Evolutionary conservation across 2,329 filamentous ascomycete genomes (phyloP), one percentile per base, ranked within the genome.

Genomic region (Alternaria arborescens): DNA sequence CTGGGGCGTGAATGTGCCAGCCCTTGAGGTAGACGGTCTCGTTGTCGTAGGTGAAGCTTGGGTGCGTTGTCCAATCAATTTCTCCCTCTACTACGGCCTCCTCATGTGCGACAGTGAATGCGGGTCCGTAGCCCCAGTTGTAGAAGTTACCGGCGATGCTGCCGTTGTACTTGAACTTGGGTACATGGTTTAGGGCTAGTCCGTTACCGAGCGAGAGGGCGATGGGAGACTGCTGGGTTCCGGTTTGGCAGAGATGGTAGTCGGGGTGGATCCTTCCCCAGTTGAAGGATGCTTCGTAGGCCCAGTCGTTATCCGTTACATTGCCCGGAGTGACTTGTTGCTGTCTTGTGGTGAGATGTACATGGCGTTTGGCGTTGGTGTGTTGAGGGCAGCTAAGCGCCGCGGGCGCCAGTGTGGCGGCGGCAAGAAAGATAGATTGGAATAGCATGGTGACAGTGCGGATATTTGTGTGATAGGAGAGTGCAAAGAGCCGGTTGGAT

Each of bases 1-100:
- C 82, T 0, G 84, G 83, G 0, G 82, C 69, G 66, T 86, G 84
- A 50, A 84, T 81, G 73, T 85, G 84, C 82, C 82, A 85, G 47
- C 82, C 82, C 41, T 74, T 77, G 8, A 85, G 75, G 67, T 83
- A 85, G 22, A 82, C 76, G 1, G 80, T 84, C 60, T 79, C 73
- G 68, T 83, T 80, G 53, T 84, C 81, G 69, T 80, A 84, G 2
- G 73, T 78, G 58, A 85, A 72, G 44, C 76, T 76, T 3, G 83
- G 82, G 28, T 80, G 74, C 1, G 62, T 67, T 5, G 77, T 79
- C 62, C 79, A 80, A 30, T 77, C 76, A 32, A 52, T 41, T n/a
- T 41, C 24, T 20, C 38, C 50, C 18, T 52, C 50, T 18, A 22
- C 22, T 52, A 10, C 34, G 18, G 28, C 28, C 50, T 77, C 75